Evolutionary conservation across 805 yeast species (phyloP).

Genomic region (Tetrapisispora nanseiensis): DNA sequence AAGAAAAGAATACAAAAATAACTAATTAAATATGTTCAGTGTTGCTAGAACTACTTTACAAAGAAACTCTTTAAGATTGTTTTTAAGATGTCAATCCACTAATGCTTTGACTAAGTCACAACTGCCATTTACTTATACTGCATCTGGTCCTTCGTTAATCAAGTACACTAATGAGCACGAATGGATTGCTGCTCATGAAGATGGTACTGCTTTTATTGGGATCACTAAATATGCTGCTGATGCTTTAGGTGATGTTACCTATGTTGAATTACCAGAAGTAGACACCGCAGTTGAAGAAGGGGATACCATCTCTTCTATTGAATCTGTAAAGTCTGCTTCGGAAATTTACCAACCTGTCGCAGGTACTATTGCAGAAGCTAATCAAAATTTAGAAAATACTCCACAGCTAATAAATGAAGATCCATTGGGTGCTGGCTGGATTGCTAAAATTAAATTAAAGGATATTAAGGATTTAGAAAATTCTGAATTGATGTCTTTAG

Average conservation of each 20-base stretch:
- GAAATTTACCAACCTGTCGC: slow-evolving; percentile 84
- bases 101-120: slow-evolving; percentile 24
- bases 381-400: slow-evolving; percentile 50
- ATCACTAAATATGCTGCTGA: slow-evolving; percentile 92
- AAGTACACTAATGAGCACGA: slow-evolving; percentile 87
- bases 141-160: slow-evolving; percentile 31
- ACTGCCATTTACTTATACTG: slow-evolving; percentile 25
- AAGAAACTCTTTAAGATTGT: slow-evolving; percentile 8
- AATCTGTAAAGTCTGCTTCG: slow-evolving; percentile 86
- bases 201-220: slow-evolving; percentile 80
- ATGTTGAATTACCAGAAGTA: slow-evolving; percentile 76
- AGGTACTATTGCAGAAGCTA: slow-evolving; percentile 67
- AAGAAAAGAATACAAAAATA: not conserved
- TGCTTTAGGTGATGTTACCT: slow-evolving; percentile 95
- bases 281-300: slow-evolving; percentile 55
- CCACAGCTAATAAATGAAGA: slow-evolving; percentile 79
- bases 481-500: slow-evolving; percentile 44
- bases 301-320: slow-evolving; percentile 86
- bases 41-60: slow-evolving; percentile 1
- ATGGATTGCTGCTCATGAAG: slow-evolving; percentile 82
- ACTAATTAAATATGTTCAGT: not conserved
- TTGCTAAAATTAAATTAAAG: slow-evolving; percentile 63
- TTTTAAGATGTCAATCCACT: slow-evolving; percentile 20
- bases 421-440: slow-evolving; percentile 93
- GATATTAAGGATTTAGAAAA: slow-evolving; percentile 35